Base-by-base conservation (phyloP, 1,284 basidiomycete genomes). In the Leucoagaricus sp. region DNA sequence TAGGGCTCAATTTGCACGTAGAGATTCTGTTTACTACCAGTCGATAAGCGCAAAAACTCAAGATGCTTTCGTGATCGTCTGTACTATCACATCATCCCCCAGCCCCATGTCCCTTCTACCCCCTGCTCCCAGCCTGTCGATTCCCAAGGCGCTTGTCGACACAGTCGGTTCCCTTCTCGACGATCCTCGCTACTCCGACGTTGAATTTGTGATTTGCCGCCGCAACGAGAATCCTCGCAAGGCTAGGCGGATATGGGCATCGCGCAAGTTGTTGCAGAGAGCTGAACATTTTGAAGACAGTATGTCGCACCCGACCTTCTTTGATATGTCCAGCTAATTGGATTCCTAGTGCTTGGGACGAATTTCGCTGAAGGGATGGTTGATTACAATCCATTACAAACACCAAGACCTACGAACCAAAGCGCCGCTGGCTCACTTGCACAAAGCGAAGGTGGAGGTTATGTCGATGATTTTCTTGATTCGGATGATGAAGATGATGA, bases 171-270 rank as follows among this genome's bases (percentile, higher is more conserved):
- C 79, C 19, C 73, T 94, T 34, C 76, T 94, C 6, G 88, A 94
- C 63, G 89, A 94, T 66, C 89, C 87, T 41, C 70, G 84, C 12
- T 94, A 94, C 65, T 92, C 89, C 4, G 91, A 94, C 65, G 82
- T 93, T 28, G 87, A 89, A 68, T 94, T 94, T 62, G 72, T 92
- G 21, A 72, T 93, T 19, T 87, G 88, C 0, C 72, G 74, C 49
- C 75, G 81, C 60, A 71, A 79, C 46, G 72, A 74, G 42, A 69
- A 69, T 36, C 59, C 70, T 17, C 70, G 63, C n/a, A 70, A 72
- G 36, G 69, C 75, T 10, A 74, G 78, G 41, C 75, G 67, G 28
- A 87, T 91, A 61, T 86, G 80, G 66, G 91, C 91, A 1, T 84
- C 84, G 42, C 83, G 81, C 63, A 84, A 80, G 65, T 65, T 94